A percentile compares a stretch with the other conserved stretches of the same genome.
Conservation (phyloP, 345 rosid genomes). For the Citropsis articulata region DNA sequence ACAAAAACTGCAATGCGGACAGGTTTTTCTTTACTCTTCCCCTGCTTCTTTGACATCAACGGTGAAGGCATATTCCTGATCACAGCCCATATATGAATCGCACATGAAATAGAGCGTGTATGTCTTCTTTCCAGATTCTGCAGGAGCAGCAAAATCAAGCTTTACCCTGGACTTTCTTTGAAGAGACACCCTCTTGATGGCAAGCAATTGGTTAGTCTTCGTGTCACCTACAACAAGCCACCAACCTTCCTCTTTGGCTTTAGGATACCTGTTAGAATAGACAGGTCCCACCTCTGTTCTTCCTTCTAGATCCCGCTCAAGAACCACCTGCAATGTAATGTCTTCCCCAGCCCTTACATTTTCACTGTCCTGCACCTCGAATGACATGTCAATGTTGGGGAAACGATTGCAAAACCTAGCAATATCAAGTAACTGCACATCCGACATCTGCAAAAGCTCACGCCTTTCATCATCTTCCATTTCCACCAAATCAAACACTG, state of each 20-base stretch:
- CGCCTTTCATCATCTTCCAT: conserved; percentile 89
- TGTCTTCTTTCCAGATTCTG: conserved; percentile 58
- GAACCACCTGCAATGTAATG: conserved; percentile 59
- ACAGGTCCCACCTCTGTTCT: conserved; percentile 80
- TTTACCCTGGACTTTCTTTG: conserved; percentile 76
- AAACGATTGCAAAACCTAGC: conserved; percentile 86
- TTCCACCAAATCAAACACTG: conserved; percentile 81
- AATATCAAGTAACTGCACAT: conserved; percentile 67
- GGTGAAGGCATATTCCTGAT: conserved; percentile 72
- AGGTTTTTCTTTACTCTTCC: conserved; percentile 7
- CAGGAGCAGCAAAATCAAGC: conserved; percentile 79
- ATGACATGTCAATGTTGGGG: conserved; percentile 77
- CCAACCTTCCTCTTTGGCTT: conserved; percentile 97
- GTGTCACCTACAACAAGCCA: conserved; percentile 94
- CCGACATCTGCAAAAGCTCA: conserved; percentile 76
- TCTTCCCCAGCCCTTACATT: conserved; percentile 59
- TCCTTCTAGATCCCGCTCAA: conserved; percentile 84
- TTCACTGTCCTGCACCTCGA: conserved; percentile 60
- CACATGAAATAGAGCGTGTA: conserved; percentile 83
- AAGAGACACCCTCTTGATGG: conserved; percentile 82
- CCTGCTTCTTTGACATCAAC: conserved; percentile 52
- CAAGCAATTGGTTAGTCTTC: conserved; percentile 75
- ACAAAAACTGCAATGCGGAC: not conserved
- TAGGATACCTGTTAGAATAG: conserved; percentile 69
- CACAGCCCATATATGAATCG: conserved; percentile 93